Conservation (phyloP, 2,329 filamentous ascomycete genomes). For the Pseudogymnoascus sp. region DNA sequence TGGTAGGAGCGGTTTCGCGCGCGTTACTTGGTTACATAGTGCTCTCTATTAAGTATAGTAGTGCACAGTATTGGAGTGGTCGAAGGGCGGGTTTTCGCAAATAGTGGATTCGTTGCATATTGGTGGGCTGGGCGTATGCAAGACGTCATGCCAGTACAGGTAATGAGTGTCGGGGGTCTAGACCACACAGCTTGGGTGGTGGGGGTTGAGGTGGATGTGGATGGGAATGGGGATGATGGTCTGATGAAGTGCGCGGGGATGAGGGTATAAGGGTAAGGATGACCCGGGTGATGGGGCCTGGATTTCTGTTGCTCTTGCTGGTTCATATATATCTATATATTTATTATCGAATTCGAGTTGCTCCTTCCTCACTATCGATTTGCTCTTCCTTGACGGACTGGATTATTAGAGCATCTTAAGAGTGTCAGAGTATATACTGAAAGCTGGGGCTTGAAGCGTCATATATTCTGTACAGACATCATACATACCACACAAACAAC, state of each 20-base stretch:
- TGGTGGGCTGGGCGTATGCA: not conserved
- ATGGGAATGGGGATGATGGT: not conserved
- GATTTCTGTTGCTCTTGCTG: not conserved
- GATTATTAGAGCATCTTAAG: conserved; percentile 1
- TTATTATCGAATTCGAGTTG: not conserved
- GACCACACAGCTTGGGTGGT: not conserved
- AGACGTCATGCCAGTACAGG: not conserved
- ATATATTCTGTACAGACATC: not conserved
- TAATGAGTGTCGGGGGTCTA: not conserved
- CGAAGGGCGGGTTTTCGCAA: not conserved
- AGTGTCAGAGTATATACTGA: not conserved
- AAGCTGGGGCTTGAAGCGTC: not conserved
- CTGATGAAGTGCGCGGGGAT: too few relatives aligned
- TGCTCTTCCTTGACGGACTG: conserved; percentile 4
- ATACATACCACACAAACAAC: not conserved
- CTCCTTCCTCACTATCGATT: not conserved
- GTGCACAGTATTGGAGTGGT: not conserved
- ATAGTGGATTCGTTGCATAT: not conserved
- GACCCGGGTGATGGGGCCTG: not conserved
- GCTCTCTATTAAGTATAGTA: too few relatives aligned
- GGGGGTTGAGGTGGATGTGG: not conserved
- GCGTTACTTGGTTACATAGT: not conserved
- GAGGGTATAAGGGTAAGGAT: not conserved
- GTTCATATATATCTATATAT: conserved; percentile 5
- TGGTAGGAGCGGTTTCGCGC: not conserved